Evolutionary conservation across 2,329 filamentous ascomycete species (phyloP).

Genomic region (Aspergillus quadrilineatus): DNA sequence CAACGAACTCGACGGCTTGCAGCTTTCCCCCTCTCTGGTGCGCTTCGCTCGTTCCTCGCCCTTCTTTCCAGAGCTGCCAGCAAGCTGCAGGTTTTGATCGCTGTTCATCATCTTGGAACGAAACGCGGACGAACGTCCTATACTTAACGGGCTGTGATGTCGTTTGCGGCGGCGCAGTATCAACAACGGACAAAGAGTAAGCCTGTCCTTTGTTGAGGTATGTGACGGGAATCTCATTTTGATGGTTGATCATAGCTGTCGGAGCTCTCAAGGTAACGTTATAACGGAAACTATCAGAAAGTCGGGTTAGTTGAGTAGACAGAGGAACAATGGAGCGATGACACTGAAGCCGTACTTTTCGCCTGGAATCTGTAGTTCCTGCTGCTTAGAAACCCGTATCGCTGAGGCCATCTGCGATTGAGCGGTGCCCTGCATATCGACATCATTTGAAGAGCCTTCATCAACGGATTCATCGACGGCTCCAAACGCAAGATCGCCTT

Average conservation of each 20-base stretch:
- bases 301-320: constrained; percentile 16
- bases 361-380: constrained; percentile 32
- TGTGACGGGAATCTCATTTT: constrained; percentile 91
- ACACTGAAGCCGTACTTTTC: constrained; percentile 53
- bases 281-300: constrained; percentile 68
- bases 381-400: constrained; percentile 26
- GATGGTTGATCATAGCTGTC: constrained; percentile 86
- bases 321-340: background rate
- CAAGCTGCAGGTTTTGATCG: constrained; percentile 76
- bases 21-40: constrained; percentile 90
- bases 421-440: constrained; percentile 53
- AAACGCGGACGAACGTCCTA: constrained; percentile 89
- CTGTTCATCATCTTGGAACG: constrained; percentile 95
- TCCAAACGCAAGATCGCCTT: constrained; percentile 77
- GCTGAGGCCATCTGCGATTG: constrained; percentile 49
- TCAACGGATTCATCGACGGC: constrained; percentile 69
- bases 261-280: constrained; percentile 88
- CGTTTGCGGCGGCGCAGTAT: constrained; percentile 66
- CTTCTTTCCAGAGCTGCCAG: constrained; percentile 95
- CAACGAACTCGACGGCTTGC: constrained; percentile 93
- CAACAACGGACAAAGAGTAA: constrained; percentile 80
- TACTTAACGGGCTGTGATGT: constrained; percentile 67
- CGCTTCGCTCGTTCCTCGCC: constrained; percentile 89
- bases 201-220: constrained; percentile 98
- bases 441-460: constrained; percentile 63